Evolutionary conservation across 176 grass and related monocot species (phyloP).

Genomic region (Triticum turgidum): DNA sequence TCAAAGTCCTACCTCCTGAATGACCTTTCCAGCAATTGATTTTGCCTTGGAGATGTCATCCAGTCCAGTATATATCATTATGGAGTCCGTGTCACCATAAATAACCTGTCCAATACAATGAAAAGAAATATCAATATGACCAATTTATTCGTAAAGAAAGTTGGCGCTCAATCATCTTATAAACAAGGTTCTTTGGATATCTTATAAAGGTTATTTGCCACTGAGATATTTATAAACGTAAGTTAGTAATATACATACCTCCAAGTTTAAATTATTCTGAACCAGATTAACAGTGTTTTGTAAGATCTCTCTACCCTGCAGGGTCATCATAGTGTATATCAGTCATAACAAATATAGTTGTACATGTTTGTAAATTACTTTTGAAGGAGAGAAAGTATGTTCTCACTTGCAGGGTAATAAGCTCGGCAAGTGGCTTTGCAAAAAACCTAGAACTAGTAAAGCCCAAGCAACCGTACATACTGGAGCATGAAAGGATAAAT

Average conservation of each 20-base stretch:
- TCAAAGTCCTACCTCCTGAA: slow-evolving; percentile 67
- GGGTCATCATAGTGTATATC: slow-evolving; percentile 31
- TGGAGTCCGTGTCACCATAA: slow-evolving; percentile 97
- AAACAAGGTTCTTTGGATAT: slow-evolving; percentile 13
- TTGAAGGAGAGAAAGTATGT: slow-evolving; percentile 12
- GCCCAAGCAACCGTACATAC: slow-evolving; percentile 99
- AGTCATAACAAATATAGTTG: slow-evolving; percentile 7
- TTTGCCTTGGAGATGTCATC: slow-evolving; percentile 92
- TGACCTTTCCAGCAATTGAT: slow-evolving; percentile 90
- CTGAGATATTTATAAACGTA: slow-evolving; percentile 6
- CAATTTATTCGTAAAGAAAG: slow-evolving; percentile 26
- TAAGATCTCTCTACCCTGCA: slow-evolving; percentile 94
- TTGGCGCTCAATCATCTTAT: neutral
- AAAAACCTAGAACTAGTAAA: slow-evolving; percentile 96
- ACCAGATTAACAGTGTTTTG: slow-evolving; percentile 95
- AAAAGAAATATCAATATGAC: slow-evolving; percentile 21
- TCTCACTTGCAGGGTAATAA: slow-evolving; percentile 93
- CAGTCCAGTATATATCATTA: slow-evolving; percentile 95
- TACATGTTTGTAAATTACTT: slow-evolving; percentile 27
- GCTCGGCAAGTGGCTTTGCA: slow-evolving; percentile 93
- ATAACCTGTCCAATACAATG: slow-evolving; percentile 64
- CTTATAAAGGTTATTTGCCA: slow-evolving; percentile 6
- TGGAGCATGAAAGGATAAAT: slow-evolving; percentile 45
- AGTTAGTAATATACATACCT: slow-evolving; percentile 50
- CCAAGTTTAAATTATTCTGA: slow-evolving; percentile 94